Evolutionary conservation across 169 alveolate species (phyloP), one percentile per base, ranked within the genome.

Genomic region (Plasmodium adleri): DNA sequence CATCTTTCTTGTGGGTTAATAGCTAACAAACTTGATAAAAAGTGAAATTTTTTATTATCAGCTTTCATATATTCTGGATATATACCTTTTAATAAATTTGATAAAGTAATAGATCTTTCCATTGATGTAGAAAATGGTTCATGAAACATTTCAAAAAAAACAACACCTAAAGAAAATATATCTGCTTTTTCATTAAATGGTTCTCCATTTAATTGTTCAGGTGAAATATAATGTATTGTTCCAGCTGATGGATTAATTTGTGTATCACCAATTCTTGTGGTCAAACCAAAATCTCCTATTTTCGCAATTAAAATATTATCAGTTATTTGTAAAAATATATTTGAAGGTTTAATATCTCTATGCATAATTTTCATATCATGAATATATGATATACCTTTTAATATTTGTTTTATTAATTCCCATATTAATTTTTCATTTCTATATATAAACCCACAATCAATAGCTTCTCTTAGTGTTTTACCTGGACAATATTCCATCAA

Each of bases 401-500:
- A 70, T 15, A 95, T 94, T 88, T 95, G 97, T 62, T 95, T 90
- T 52, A 94, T 92, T 62, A 95, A 68, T 26, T 94, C 96, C 90
- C 94, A 83, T 63, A 92, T 93, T 74, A 92, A 67, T 67, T 93
- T 92, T 28, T 93, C 96, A 72, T 80, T 80, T 64, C 92, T 92
- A 49, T 70, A 74, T 50, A 95, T 72, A 12, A 92, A 88, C 15
- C 95, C 93, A 26, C 93, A 88, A 43, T 76, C 92, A 39, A 95
- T 93, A 7, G 96, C 96, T 60, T 92, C 89, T 68, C 92, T 87
- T 12, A 95, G 93, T 22, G 96, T 91, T 43, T 92, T 93, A 49
- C 95, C 97, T 26, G 96, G 95, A 56, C 97, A 95, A 89, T 95
- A 95, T 70, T 95, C 97, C 97, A 95, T 95, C 67, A 94, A 85